Percentiles rank a stretch among this genome's conserved stretches.
These are phyloP conservation scores for Naganishia friedmannii DNA, from an alignment of 768 basidiomycete genomes.

Conservation along the genomic window DNA sequence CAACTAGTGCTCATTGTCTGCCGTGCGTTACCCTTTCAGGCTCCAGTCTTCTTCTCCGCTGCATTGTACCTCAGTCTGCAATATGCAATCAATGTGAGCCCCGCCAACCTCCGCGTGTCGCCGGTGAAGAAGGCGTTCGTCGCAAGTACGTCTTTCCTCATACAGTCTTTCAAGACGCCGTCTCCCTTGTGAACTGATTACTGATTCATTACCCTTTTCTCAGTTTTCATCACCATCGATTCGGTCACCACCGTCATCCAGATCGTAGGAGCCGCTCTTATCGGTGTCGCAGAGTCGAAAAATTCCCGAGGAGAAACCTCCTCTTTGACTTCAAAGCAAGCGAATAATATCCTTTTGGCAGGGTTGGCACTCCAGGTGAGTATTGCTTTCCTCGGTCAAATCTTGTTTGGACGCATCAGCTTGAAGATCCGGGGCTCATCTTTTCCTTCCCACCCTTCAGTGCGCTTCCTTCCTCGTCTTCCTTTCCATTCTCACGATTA, in stretches of 20 bases:
- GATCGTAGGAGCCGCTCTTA: slow-evolving; percentile 50
- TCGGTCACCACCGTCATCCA: slow-evolving; percentile 48
- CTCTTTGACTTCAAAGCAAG: slow-evolving; percentile 41
- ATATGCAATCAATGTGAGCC: slow-evolving; percentile 36
- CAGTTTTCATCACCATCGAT: slow-evolving; percentile 47
- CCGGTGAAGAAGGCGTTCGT: slow-evolving; percentile 43
- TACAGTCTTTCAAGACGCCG: background rate
- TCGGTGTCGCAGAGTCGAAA: slow-evolving; percentile 49
- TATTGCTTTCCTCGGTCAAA: background rate
- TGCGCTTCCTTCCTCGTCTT: slow-evolving; percentile 48
- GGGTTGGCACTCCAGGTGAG: slow-evolving; percentile 51
- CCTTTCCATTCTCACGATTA: slow-evolving; percentile 40
- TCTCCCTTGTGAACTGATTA: background rate
- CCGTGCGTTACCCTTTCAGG: slow-evolving; percentile 30
- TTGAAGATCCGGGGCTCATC: too few species aligned
- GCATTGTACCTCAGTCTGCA: slow-evolving; percentile 49
- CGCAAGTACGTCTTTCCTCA: slow-evolving; percentile 31
- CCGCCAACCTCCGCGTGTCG: slow-evolving; percentile 37
- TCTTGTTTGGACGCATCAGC: too few species aligned
- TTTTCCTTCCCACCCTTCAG: slow-evolving; percentile 31
- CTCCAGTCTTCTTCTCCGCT: slow-evolving; percentile 48
- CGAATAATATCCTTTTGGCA: slow-evolving; percentile 52
- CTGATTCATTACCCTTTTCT: background rate
- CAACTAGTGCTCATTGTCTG: too few species aligned
- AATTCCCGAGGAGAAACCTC: slow-evolving; percentile 32